These are phyloP conservation scores for Curvularia verruculosa DNA, from an alignment of 2,329 filamentous ascomycete genomes.

Conservation along the genomic window DNA sequence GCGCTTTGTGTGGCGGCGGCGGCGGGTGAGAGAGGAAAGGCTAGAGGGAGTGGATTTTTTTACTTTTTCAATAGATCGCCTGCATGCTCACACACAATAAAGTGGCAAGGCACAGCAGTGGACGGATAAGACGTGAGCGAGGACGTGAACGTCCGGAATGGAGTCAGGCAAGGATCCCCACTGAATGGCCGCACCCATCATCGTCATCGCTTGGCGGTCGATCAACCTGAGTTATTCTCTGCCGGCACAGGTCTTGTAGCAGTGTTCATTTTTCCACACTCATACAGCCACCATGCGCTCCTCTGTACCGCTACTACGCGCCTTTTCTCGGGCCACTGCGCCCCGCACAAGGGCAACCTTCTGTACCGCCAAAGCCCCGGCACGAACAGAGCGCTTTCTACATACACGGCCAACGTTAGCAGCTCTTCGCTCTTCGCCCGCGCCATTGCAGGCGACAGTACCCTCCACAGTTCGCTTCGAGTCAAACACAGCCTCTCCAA, in stretches of 20 bases:
- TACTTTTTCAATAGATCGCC: background rate
- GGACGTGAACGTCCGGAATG: slow-evolving; percentile 3
- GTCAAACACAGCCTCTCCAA: slow-evolving; percentile 32
- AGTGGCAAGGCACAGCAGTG: background rate
- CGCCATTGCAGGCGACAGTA: slow-evolving; percentile 17
- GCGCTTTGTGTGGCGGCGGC: background rate
- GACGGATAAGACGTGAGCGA: slow-evolving; percentile 1
- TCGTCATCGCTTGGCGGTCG: slow-evolving; percentile 24
- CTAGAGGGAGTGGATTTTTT: background rate
- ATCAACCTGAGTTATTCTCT: slow-evolving; percentile 12
- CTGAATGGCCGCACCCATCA: slow-evolving; percentile 14
- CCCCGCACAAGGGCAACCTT: slow-evolving; percentile 22
- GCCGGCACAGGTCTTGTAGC: background rate
- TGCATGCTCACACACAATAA: background rate
- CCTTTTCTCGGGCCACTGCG: slow-evolving; percentile 25
- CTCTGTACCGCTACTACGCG: slow-evolving; percentile 31
- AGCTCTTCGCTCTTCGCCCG: slow-evolving; percentile 23
- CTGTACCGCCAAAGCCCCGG: slow-evolving; percentile 33
- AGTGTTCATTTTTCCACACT: too few relatives aligned
- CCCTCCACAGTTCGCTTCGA: slow-evolving; percentile 31
- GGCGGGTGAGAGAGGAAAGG: background rate
- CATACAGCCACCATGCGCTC: slow-evolving; percentile 30
- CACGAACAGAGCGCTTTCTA: slow-evolving; percentile 29
- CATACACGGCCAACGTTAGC: slow-evolving; percentile 40
- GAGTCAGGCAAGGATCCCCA: slow-evolving; percentile 10